These are phyloP conservation scores for Neopestalotiopsis clavispora DNA, from an alignment of 2,329 filamentous ascomycete genomes.

Conservation along the genomic window DNA sequence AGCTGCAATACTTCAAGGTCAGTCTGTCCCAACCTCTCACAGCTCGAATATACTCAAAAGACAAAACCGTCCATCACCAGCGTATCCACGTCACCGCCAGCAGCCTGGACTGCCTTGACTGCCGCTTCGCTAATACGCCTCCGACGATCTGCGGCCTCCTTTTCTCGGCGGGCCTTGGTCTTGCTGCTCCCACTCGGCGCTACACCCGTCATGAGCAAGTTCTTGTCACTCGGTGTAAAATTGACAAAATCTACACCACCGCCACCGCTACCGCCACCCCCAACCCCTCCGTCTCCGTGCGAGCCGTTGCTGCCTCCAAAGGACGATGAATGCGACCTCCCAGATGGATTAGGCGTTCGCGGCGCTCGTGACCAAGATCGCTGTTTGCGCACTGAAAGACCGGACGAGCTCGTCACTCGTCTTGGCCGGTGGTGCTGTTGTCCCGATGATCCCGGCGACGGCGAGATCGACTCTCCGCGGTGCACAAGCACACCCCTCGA, in stretches of 20 bases:
- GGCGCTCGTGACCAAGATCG: constrained; percentile 38
- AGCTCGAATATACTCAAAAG: not conserved
- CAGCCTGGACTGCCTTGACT: constrained; percentile 70
- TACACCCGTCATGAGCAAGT: constrained; percentile 83
- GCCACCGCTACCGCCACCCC: constrained; percentile 33
- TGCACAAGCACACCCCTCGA: constrained; percentile 26
- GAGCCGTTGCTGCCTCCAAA: not conserved
- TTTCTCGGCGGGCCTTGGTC: constrained; percentile 91
- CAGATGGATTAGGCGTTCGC: constrained; percentile 15
- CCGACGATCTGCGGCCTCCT: constrained; percentile 81
- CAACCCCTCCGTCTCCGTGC: constrained; percentile 29
- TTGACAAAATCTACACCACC: constrained; percentile 75
- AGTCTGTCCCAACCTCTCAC: no score
- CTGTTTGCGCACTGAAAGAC: constrained; percentile 40
- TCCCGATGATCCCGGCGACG: constrained; percentile 37
- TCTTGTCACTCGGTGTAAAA: constrained; percentile 81
- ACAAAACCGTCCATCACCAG: constrained; percentile 55
- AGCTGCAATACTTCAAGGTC: no score
- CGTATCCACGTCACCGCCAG: constrained; percentile 69
- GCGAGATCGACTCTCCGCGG: constrained; percentile 40
- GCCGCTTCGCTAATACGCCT: constrained; percentile 71
- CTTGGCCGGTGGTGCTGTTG: constrained; percentile 24
- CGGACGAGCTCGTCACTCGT: constrained; percentile 25
- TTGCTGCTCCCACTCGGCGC: constrained; percentile 90
- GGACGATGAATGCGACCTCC: not conserved